Base-by-base conservation (phyloP, 169 alveolate species). In the Plasmodium knowlesi region DNA sequence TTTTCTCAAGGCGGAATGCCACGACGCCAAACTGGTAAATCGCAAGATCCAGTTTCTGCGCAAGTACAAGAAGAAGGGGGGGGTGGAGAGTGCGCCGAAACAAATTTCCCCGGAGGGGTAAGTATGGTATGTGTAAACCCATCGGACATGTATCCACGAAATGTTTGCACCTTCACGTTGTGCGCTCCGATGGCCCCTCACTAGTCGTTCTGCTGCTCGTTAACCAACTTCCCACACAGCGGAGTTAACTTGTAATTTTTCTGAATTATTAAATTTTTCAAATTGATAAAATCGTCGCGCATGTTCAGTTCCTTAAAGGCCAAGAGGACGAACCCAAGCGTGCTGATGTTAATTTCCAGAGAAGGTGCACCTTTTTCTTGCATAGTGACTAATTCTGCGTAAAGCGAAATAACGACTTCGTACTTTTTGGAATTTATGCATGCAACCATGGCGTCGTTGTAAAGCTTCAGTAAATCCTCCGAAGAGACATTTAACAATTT, bases 201-300 rank as follows among this genome's bases (percentile, higher is more conserved):
- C 5, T 1, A 79, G 1, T 79, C 39, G 73, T 8, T 0, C 28
- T 30, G 22, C 28, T 30, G 19, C 25, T 76, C 86, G 6, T 14
- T 41, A 25, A 89, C 28, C 30, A 89, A n/a, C 80, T 89, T 79
- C 14, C 57, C 43, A 37, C 94, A 78, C n/a, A 89, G 91, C 25
- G 94, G 94, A 9, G 94, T 79, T 39, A 89, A 53, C 73, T 89
- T 89, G 82, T 89, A 89, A 89, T 89, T 89, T 80, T 81, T 89
- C 72, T 89, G 94, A 67, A 89, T 70, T 1, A 89, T 89, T 43
- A 89, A 28, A 89, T 89, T 80, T 46, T 89, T 89, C 39, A 89
- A 81, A 78, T 70, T 78, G 41, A 67, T 79, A 67, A 89, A 89
- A 30, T 89, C 94, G 54, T 89, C 91, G 10, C 82, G 39, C 94